Percentiles rank a stretch among this genome's conserved stretches.
phyloP scores from a whole-genome alignment of 2,329 filamentous ascomycete species.

The Didymosphaeria variabile region DNA sequence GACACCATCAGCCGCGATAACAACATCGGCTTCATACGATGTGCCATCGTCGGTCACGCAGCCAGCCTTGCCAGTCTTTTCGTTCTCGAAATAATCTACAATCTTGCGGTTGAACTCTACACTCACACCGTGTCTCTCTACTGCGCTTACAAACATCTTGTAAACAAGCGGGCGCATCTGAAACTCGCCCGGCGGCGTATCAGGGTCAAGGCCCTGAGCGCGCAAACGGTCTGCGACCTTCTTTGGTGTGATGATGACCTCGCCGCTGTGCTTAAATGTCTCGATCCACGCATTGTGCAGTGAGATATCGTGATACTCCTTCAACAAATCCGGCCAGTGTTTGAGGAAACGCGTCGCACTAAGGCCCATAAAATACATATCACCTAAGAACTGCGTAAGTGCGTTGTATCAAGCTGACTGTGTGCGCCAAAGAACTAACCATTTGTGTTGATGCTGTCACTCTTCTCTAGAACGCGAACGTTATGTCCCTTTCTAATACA shows the following conservation, averaged over 20 bases:
- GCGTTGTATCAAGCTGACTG: constrained; percentile 11
- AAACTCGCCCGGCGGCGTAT: constrained; percentile 63
- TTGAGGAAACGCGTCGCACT: constrained; percentile 64
- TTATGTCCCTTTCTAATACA: constrained; percentile 53
- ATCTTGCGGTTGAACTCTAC: constrained; percentile 55
- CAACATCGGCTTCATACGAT: constrained; percentile 53
- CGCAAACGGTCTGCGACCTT: constrained; percentile 61
- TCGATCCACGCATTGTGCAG: constrained; percentile 65
- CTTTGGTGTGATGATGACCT: constrained; percentile 58
- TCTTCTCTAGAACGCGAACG: constrained; percentile 54
- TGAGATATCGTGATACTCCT: constrained; percentile 62
- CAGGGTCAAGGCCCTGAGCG: constrained; percentile 55
- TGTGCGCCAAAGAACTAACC: constrained; percentile 44
- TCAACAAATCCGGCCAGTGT: constrained; percentile 63
- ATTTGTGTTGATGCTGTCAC: constrained; percentile 60
- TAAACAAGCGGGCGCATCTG: constrained; percentile 66
- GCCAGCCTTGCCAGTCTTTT: constrained; percentile 46
- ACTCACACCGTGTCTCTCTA: constrained; percentile 55
- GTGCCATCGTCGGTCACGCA: constrained; percentile 51
- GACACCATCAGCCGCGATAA: constrained; percentile 54
- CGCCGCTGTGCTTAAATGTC: constrained; percentile 64
- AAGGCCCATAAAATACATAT: constrained; percentile 69
- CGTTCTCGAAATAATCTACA: constrained; percentile 57
- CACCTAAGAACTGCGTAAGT: constrained; percentile 50
- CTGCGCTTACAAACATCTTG: constrained; percentile 63